These are phyloP conservation scores for Terana coerulea DNA, from an alignment of 768 basidiomycete species.

Conservation along the genomic window DNA sequence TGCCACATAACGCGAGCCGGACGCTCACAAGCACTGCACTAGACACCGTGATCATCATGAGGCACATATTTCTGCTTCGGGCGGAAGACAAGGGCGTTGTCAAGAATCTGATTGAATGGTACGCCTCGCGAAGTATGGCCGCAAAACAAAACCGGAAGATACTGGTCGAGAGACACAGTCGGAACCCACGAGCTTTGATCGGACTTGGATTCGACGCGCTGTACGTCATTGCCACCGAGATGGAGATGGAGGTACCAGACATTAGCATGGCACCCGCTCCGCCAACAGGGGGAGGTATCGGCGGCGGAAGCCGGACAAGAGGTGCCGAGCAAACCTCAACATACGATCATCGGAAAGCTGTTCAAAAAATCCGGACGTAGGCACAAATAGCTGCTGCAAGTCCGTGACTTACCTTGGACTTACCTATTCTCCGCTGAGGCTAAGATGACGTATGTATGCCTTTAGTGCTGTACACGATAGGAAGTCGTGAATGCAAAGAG, in stretches of 20 bases:
- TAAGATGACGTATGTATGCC: too few relatives aligned
- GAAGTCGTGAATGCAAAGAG: too few relatives aligned
- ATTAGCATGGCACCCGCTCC: background rate
- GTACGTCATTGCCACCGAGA: background rate
- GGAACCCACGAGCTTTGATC: background rate
- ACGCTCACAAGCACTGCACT: background rate
- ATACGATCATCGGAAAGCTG: too few relatives aligned
- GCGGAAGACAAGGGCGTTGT: background rate
- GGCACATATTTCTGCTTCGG: background rate
- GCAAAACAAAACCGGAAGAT: background rate
- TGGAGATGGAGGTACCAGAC: background rate
- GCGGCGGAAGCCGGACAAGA: too few relatives aligned
- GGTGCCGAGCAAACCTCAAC: too few relatives aligned
- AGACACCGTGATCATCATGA: background rate
- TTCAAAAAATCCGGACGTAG: too few relatives aligned
- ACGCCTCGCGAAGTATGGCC: background rate
- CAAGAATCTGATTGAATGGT: background rate
- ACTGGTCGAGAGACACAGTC: background rate
- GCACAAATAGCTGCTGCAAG: too few relatives aligned
- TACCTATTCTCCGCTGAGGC: too few relatives aligned
- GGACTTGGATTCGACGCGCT: background rate
- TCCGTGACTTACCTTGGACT: too few relatives aligned
- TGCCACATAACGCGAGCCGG: background rate
- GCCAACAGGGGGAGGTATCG: too few relatives aligned
- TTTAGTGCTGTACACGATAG: too few relatives aligned